Conservation (phyloP, 2,329 filamentous ascomycete genomes). For the Stromatinia cepivora region DNA sequence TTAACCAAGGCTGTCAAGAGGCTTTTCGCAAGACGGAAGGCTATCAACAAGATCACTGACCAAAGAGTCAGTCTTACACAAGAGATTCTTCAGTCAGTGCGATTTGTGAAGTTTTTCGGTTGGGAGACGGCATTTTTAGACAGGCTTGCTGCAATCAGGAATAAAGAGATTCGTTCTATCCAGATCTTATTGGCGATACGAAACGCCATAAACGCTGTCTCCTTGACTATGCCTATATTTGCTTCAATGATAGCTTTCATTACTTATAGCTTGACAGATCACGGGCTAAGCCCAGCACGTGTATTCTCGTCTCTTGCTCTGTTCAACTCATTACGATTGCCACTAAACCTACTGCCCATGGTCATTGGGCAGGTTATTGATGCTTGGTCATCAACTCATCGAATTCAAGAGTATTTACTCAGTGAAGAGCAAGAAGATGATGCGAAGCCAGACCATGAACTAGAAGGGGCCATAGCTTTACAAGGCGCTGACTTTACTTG, state of each 20-base stretch:
- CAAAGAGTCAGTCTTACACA: slow-evolving; percentile 88
- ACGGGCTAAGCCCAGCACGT: slow-evolving; percentile 69
- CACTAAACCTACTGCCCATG: slow-evolving; percentile 83
- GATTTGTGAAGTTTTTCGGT: slow-evolving; percentile 95
- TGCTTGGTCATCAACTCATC: slow-evolving; percentile 78
- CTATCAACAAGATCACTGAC: slow-evolving; percentile 92
- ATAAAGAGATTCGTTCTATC: slow-evolving; percentile 77
- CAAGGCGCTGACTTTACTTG: slow-evolving; percentile 79
- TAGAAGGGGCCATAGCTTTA: slow-evolving; percentile 70
- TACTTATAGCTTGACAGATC: slow-evolving; percentile 68
- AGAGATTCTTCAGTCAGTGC: slow-evolving; percentile 85
- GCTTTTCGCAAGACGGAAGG: slow-evolving; percentile 71
- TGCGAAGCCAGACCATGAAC: slow-evolving; percentile 54
- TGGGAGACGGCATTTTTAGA: slow-evolving; percentile 89
- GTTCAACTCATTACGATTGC: slow-evolving; percentile 89
- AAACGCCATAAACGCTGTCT: slow-evolving; percentile 62
- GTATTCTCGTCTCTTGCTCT: slow-evolving; percentile 92
- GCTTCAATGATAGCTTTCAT: slow-evolving; percentile 96
- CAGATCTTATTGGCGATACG: slow-evolving; percentile 74
- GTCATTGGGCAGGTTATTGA: slow-evolving; percentile 89
- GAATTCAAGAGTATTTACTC: slow-evolving; percentile 84
- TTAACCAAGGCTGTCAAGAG: slow-evolving; percentile 75
- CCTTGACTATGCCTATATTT: slow-evolving; percentile 72
- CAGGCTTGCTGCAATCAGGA: slow-evolving; percentile 71
- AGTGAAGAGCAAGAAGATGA: slow-evolving; percentile 83